These are phyloP conservation scores for Phylloporus scabripes DNA, from an alignment of 768 basidiomycete genomes.

Conservation along the genomic window DNA sequence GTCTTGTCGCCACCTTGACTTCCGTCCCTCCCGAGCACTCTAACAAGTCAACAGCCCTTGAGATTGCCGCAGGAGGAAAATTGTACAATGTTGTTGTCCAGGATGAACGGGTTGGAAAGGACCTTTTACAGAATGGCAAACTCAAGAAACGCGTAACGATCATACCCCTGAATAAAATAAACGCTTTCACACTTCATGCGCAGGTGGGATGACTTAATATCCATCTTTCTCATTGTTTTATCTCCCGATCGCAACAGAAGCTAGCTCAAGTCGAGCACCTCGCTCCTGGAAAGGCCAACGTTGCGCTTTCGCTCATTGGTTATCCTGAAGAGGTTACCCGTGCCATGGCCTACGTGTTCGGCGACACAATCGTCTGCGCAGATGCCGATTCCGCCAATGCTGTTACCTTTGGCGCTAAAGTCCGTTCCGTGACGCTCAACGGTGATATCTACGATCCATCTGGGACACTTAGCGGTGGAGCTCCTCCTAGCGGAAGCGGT, in stretches of 20 bases:
- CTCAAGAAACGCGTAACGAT: constrained; percentile 88
- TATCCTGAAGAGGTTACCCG: constrained; percentile 76
- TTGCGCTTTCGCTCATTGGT: constrained; percentile 85
- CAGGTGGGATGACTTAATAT: constrained; percentile 33
- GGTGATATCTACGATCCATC: constrained; percentile 97
- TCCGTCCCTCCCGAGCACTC: constrained; percentile 63
- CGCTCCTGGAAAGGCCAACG: constrained; percentile 74
- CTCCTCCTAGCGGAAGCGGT: constrained; percentile 71
- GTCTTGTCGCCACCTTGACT: constrained; percentile 87
- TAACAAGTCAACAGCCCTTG: constrained; percentile 82
- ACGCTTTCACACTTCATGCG: constrained; percentile 46
- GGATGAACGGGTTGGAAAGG: constrained; percentile 82
- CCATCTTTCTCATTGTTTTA: not conserved
- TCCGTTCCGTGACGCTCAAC: constrained; percentile 86
- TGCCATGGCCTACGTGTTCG: constrained; percentile 92
- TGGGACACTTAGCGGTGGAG: constrained; percentile 88
- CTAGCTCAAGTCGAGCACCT: constrained; percentile 62
- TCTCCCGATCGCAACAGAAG: constrained; percentile 49
- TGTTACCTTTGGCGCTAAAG: constrained; percentile 71
- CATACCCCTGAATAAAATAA: constrained; percentile 92
- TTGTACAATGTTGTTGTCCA: constrained; percentile 93
- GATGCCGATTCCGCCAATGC: constrained; percentile 81
- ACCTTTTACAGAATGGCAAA: constrained; percentile 68
- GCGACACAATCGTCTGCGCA: constrained; percentile 86
- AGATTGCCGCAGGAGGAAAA: constrained; percentile 85